Evolutionary conservation across 164 flowering plant genomes (phyloP).

Genomic region (Litsea cubeba): DNA sequence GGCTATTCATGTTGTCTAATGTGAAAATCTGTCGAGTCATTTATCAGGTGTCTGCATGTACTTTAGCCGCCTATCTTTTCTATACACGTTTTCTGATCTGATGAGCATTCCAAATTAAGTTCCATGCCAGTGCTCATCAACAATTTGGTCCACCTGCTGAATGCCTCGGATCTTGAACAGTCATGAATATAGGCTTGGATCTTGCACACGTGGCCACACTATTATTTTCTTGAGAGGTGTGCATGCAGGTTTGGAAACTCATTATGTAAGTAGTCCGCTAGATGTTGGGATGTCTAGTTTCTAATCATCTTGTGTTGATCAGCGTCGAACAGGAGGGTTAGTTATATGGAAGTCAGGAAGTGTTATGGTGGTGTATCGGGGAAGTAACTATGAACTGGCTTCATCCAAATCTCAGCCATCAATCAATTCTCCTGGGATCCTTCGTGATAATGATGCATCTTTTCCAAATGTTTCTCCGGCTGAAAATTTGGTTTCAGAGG

Average conservation of each 20-base stretch:
- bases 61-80: too few relatives aligned
- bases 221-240: not conserved
- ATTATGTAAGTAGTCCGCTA: not conserved
- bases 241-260: not conserved
- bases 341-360: conserved; percentile 94
- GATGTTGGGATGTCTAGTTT: not conserved
- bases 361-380: conserved; percentile 91
- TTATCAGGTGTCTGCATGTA: too few relatives aligned
- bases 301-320: conserved; percentile 32
- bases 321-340: conserved; percentile 95
- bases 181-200: too few relatives aligned
- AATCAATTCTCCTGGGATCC: not conserved
- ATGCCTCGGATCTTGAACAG: too few relatives aligned
- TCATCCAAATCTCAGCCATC: conserved; percentile 34
- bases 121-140: too few relatives aligned
- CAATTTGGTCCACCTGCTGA: too few relatives aligned
- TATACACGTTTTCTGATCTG: too few relatives aligned
- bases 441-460: conserved; percentile 33
- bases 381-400: conserved; percentile 73
- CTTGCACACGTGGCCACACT: too few relatives aligned
- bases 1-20: too few relatives aligned
- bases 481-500: conserved; percentile 13
- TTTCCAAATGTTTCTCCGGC: conserved; percentile 64
- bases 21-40: too few relatives aligned
- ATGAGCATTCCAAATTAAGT: too few relatives aligned